Evolutionary conservation across 768 basidiomycete genomes (phyloP).

Genomic region (Tylopilus plumbeoviolaceoides): DNA sequence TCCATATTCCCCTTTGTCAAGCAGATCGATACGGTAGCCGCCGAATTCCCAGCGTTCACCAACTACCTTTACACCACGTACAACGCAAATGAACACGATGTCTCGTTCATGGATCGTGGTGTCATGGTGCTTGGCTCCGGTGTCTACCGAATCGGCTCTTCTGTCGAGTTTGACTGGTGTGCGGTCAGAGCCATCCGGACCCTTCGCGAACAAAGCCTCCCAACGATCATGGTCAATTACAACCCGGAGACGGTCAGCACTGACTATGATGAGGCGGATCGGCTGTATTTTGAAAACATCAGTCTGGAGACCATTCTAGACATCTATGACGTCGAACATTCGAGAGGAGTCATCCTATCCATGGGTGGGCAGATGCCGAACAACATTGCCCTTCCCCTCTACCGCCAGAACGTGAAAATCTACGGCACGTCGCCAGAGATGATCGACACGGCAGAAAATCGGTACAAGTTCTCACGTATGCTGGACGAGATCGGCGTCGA

Average conservation of each 20-base stretch:
- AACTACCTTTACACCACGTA: conserved; percentile 99
- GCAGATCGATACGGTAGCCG: conserved; percentile 98
- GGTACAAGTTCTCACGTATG: conserved; percentile 98
- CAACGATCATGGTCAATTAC: conserved; percentile 99
- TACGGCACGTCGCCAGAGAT: conserved; percentile 99
- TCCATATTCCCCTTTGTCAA: conserved; percentile 89
- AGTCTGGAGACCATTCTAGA: conserved; percentile 93
- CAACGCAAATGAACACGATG: conserved; percentile 92
- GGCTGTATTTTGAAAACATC: conserved; percentile 99
- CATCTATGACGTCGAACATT: conserved; percentile 89
- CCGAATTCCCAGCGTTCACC: conserved; percentile 97
- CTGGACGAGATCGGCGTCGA: conserved; percentile 98
- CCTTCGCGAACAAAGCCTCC: conserved; percentile 88
- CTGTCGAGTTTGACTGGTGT: conserved; percentile 99
- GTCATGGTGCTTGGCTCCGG: conserved; percentile 98
- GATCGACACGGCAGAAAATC: conserved; percentile 99
- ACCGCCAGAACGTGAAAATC: conserved; percentile 96
- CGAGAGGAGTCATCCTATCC: conserved; percentile 89
- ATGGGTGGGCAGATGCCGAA: conserved; percentile 99
- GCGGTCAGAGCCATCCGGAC: conserved; percentile 97
- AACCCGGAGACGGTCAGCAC: conserved; percentile 99
- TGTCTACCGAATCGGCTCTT: conserved; percentile 97
- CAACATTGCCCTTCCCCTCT: conserved; percentile 94
- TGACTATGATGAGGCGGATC: conserved; percentile 98
- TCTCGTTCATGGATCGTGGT: conserved; percentile 85